phyloP scores from a whole-genome alignment of 768 basidiomycete genomes.

The Pulveroboletus sp. region DNA sequence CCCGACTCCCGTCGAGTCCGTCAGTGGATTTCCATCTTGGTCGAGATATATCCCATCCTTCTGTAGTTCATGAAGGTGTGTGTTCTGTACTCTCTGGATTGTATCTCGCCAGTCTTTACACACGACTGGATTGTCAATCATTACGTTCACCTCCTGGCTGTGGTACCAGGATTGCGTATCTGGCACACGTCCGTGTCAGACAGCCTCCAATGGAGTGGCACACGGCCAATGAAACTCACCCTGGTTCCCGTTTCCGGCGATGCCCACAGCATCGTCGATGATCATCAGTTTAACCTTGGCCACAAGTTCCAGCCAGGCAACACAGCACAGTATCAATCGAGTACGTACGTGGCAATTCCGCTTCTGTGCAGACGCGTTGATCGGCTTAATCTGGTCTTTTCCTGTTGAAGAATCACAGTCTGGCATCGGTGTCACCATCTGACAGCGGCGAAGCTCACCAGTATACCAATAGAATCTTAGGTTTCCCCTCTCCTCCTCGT shows the following conservation, averaged over 20 bases:
- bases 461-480: constrained; percentile 56
- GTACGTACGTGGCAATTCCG: constrained; percentile 60
- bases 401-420: constrained; percentile 24
- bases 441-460: constrained; percentile 12
- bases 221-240: constrained; percentile 26
- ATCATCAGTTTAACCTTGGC: constrained; percentile 57
- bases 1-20: constrained; percentile 36
- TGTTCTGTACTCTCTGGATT: constrained; percentile 52
- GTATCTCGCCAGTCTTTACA: constrained; percentile 54
- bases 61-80: constrained; percentile 41
- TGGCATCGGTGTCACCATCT: background rate
- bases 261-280: constrained; percentile 60
- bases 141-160: constrained; percentile 63
- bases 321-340: background rate
- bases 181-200: constrained; percentile 12
- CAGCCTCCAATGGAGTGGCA: background rate
- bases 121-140: constrained; percentile 52
- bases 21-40: constrained; percentile 36
- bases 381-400: constrained; percentile 60
- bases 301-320: background rate
- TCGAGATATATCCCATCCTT: constrained; percentile 59
- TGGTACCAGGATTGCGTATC: constrained; percentile 72
- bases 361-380: constrained; percentile 61
- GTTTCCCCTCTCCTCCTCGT: constrained; percentile 40
- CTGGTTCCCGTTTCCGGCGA: constrained; percentile 69